phyloP scores from a whole-genome alignment of 179 eudicot species.

The Amaranthus tricolor region DNA sequence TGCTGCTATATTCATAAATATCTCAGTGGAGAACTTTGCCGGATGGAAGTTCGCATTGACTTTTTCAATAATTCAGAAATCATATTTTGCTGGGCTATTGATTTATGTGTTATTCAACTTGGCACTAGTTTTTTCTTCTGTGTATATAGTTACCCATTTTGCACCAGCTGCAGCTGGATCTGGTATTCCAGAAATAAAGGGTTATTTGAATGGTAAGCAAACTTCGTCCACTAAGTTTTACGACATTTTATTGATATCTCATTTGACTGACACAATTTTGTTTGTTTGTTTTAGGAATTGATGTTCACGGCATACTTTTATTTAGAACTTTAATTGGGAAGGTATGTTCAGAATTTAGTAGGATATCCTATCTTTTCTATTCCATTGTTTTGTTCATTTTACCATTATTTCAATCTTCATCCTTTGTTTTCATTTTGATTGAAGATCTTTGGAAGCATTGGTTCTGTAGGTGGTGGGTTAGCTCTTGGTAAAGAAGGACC shows the following conservation, averaged over 20 bases:
- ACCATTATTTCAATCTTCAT: neutral
- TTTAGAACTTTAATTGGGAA: constrained; percentile 93
- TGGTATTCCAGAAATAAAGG: constrained; percentile 98
- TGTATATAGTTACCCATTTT: constrained; percentile 76
- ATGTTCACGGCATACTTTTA: constrained; percentile 87
- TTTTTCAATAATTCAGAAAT: constrained; percentile 80
- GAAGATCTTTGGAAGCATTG: constrained; percentile 95
- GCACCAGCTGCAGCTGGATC: constrained; percentile 99
- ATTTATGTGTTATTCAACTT: constrained; percentile 72
- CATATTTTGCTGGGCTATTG: constrained; percentile 81
- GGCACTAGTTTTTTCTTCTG: constrained; percentile 84
- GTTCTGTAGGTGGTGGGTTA: constrained; percentile 97
- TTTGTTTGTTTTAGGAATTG: constrained; percentile 62
- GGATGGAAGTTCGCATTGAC: constrained; percentile 97
- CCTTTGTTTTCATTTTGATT: neutral
- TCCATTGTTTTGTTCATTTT: neutral
- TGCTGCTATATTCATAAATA: constrained; percentile 93
- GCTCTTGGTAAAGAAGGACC: constrained; percentile 99
- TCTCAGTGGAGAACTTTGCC: constrained; percentile 95
- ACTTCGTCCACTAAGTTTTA: constrained; percentile 18
- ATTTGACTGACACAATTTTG: constrained; percentile 1
- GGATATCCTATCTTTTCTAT: neutral
- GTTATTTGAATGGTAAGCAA: constrained; percentile 84
- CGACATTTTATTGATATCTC: neutral
- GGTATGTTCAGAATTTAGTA: constrained; percentile 38